phyloP scores from a whole-genome alignment of 2,329 filamentous ascomycete species.

The Verticillium longisporum region DNA sequence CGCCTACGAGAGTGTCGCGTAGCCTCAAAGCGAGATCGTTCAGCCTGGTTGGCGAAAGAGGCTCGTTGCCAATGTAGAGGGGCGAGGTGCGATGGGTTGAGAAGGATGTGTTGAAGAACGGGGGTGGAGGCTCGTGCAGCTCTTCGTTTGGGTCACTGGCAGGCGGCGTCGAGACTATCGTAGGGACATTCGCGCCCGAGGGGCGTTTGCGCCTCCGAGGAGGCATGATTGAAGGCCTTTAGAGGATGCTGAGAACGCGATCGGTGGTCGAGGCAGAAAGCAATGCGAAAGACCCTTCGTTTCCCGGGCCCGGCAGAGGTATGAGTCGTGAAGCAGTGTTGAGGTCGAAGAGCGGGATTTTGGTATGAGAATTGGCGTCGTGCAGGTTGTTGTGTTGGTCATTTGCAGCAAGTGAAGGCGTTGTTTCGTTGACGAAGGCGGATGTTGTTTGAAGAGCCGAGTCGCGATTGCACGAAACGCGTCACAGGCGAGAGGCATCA shows the following conservation, averaged over 20 bases:
- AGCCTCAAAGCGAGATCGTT: conserved; percentile 37
- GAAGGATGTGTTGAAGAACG: conserved; percentile 54
- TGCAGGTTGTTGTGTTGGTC: too few relatives aligned
- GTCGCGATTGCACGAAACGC: too few relatives aligned
- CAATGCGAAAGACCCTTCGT: too few relatives aligned
- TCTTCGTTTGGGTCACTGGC: conserved; percentile 7
- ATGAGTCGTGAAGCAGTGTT: too few relatives aligned
- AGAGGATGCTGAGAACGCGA: background rate
- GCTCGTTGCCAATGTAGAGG: conserved; percentile 36
- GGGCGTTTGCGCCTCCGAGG: background rate
- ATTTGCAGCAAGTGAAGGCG: too few relatives aligned
- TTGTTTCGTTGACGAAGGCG: too few relatives aligned
- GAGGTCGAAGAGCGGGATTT: too few relatives aligned
- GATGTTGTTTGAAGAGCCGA: too few relatives aligned
- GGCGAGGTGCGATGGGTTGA: conserved; percentile 50
- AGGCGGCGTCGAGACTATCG: background rate
- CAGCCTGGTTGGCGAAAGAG: conserved; percentile 31
- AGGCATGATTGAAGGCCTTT: background rate
- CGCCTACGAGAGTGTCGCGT: conserved; percentile 48
- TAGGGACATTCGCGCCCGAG: background rate
- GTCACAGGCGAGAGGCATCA: too few relatives aligned
- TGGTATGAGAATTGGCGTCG: too few relatives aligned
- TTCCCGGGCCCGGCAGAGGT: too few relatives aligned
- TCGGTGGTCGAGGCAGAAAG: too few relatives aligned
- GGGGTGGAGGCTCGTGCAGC: conserved; percentile 17